Base-by-base conservation (phyloP, 192 early-diverging fungal species). In the Chytriomyces confervae region DNA sequence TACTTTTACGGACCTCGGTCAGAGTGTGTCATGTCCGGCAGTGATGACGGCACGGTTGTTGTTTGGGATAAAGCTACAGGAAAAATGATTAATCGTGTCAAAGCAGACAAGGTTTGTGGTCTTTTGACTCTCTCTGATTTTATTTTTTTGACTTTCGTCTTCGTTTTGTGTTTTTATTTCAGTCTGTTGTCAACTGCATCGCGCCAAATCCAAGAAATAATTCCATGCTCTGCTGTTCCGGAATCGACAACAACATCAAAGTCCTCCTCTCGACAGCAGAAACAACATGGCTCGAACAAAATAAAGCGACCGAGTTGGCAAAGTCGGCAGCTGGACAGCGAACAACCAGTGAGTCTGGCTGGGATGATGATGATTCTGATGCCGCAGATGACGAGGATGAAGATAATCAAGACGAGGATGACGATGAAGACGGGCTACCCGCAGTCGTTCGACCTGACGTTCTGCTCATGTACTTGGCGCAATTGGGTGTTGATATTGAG, bases 201-300 rank as follows among this genome's bases (percentile, higher is more conserved):
- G 74, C 67, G 57, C 76, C 76, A 23, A 77, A 77, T 45, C 76
- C 76, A 5, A 20, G 7, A 4, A 7, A 74, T 18, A 23, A 66
- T 57, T 16, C 16, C 18, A 29, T 67, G 50, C 6, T 77, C 6
- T 47, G 50, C 11, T 51, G 69, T 7, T 70, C 67, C 7, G 76
- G 76, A 27, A 77, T 77, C 61, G 76, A 77, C 47, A 24, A 70
- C 44, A 68, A 70, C 44, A 47, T 77, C 24, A 77, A 77, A 46
- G 13, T 77, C 20, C 76, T 77, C 5, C 13, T 53, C 3, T 68
- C 76, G n/a, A 66, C 66, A 9, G 8, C 11, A 11, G 43, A 61
- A 43, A 44, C 29, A 20, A 13, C 51, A 16, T 77, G 76, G 76
- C 13, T 20, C 36, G 23, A n/a, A 16, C 36, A 63, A 13, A 72